These are phyloP conservation scores for Candida suzukii DNA, from an alignment of 805 yeast genomes.

Conservation along the genomic window DNA sequence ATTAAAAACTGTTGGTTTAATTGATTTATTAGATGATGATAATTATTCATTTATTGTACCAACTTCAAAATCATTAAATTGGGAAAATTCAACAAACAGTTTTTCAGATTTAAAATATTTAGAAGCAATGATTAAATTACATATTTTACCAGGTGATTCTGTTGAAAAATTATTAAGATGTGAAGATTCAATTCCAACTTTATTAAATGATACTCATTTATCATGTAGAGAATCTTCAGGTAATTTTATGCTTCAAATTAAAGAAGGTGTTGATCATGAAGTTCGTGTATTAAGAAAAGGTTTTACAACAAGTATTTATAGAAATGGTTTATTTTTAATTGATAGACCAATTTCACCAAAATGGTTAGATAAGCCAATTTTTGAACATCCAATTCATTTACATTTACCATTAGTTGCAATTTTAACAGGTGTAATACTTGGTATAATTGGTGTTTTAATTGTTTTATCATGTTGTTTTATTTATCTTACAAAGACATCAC, in stretches of 20 bases:
- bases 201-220: constrained; percentile 37
- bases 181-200: constrained; percentile 34
- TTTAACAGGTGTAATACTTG: constrained; percentile 59
- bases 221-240: constrained; percentile 35
- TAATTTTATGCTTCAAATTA: constrained; percentile 30
- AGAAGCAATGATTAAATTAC: constrained; percentile 54
- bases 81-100: constrained; percentile 41
- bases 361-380: constrained; percentile 42
- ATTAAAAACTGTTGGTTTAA: constrained; percentile 36
- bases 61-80: constrained; percentile 43
- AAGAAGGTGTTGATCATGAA: constrained; percentile 47
- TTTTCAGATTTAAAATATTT: constrained; percentile 29
- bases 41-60: constrained; percentile 70
- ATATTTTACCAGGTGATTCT: constrained; percentile 56
- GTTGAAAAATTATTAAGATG: constrained; percentile 42
- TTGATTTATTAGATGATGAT: constrained; percentile 32
- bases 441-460: constrained; percentile 36
- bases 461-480: constrained; percentile 30
- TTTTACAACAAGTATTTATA: constrained; percentile 36
- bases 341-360: constrained; percentile 60
- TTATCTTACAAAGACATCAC: constrained; percentile 9
- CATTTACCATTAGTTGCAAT: constrained; percentile 64
- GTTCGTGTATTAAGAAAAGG: constrained; percentile 58
- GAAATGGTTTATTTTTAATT: constrained; percentile 52
- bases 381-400: constrained; percentile 42